phyloP scores from a whole-genome alignment of 345 rosid genomes.

The Rhodamnia argentea region DNA sequence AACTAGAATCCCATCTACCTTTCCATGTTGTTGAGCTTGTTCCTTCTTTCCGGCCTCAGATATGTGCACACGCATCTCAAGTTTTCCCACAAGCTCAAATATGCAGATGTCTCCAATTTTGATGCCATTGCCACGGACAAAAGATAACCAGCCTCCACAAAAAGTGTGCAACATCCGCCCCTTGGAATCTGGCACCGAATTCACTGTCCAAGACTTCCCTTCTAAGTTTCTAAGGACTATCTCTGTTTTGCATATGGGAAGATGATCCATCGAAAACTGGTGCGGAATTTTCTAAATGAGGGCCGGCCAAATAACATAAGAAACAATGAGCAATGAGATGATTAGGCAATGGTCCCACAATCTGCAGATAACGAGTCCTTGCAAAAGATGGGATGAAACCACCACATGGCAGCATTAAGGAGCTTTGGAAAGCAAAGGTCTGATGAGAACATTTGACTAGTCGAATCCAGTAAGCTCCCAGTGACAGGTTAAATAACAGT shows the following conservation, averaged over 20 bases:
- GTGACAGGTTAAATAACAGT: not conserved
- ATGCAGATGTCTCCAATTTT: constrained; percentile 47
- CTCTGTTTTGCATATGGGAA: constrained; percentile 48
- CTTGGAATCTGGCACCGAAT: constrained; percentile 56
- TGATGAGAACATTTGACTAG: not conserved
- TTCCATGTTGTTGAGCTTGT: not conserved
- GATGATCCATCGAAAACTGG: constrained; percentile 41
- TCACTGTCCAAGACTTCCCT: constrained; percentile 49
- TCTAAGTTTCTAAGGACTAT: constrained; percentile 29
- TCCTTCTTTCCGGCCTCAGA: constrained; percentile 23
- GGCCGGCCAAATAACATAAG: not conserved
- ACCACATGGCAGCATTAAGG: not conserved
- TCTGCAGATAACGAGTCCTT: not conserved
- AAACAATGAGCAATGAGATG: not conserved
- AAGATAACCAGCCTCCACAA: constrained; percentile 68
- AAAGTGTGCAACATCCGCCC: constrained; percentile 39
- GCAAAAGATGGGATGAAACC: not conserved
- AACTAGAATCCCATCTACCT: not conserved
- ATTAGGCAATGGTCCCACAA: not conserved
- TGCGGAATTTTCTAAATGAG: constrained; percentile 47
- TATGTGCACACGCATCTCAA: constrained; percentile 50
- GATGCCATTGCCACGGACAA: constrained; percentile 44
- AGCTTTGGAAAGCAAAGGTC: not conserved
- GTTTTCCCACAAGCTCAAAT: constrained; percentile 43
- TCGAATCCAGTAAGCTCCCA: not conserved